Evolutionary conservation across 768 basidiomycete genomes (phyloP), one percentile per base, ranked within the genome.

Genomic region (Phallus indusiatus): DNA sequence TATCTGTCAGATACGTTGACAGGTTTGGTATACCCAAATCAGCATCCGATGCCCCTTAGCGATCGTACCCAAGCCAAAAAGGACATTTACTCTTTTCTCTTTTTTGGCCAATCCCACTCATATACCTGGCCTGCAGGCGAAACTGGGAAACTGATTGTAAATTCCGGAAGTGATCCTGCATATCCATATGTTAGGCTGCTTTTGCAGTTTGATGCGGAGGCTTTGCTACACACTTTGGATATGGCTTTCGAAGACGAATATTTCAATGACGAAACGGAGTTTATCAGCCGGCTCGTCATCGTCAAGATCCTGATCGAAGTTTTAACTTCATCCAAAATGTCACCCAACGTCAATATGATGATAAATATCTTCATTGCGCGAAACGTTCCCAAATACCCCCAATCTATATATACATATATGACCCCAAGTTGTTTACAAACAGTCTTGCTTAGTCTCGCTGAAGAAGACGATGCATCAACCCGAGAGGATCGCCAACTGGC

Each of bases 371-470:
- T 99, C 72, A 80, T 98, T 59, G 91, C 96, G 3, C 86, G 94
- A 60, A 99, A 98, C 70, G 83, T 96, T 11, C 92, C 96, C 0
- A 98, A 97, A 73, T 99, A 98, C 72, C 84, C 88, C 1, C 94
- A 96, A 71, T 91, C 85, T 70, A 78, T 93, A 52, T 71, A 80
- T 56, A 57, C 73, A 62, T 56, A 66, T 22, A 75, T 93, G 47
- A 72, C 85, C 0, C 81, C 86, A 0, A 84, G 80, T 61, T 75
- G 80, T 3, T 76, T 94, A 17, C 86, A 93, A 65, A 77, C 74
- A 46, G 83, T 97, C 65, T 81, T 99, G 53, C 76, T 88, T 60
- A 81, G 81, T 6, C 83, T 99, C 12, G 83, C 90, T 0, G 76
- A 81, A 60, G 91, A 94, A 67, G 67, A 75, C 0, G 91, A 95